Base-by-base conservation (phyloP, 2,329 filamentous ascomycete genomes). In the Penicillium sp. region DNA sequence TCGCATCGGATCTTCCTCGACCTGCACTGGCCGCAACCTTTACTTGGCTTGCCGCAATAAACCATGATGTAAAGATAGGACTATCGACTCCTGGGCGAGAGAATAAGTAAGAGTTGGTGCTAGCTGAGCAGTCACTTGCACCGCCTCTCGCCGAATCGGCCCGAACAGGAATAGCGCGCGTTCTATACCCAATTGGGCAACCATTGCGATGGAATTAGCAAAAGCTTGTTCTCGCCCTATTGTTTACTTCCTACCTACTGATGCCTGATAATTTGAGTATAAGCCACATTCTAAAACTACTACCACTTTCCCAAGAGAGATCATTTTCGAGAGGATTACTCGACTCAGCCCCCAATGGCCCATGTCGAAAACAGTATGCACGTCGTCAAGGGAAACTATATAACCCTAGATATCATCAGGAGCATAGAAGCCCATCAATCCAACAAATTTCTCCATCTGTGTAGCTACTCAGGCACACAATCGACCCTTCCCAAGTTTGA, bases 1-100 rank as follows among this genome's bases (percentile, higher is more conserved):
- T 85, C 82, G 67, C 82, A 86, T 25, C 66, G 73, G 33, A 75
- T 73, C 58, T 75, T 72, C 47, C 70, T 66, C 20, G 66, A 58
- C 47, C 74, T 66, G 51, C 74, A 76, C 49, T 72, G 66, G 37
- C 65, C 67, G 53, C 72, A 75, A 43, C 70, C 70, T 65, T 73
- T 75, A 53, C 72, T 75, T 32, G 72, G 71, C 50, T 71, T 72
- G 33, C 70, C 71, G 54, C 70, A 71, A 51, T 72, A 72, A 7
- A 72, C 70, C 71, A 73, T 75, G 41, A 23, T 45, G 27, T 20
- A 15, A 5, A 6, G 37, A 35, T 20, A 15, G 23, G n/a, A n/a
- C 29, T 12, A 42, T 42, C 40, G 10, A 20, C 10, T 24, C 25
- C 23, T 29, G 45, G 33, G 12, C 29, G 5, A 32, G 23, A 24